Evolutionary conservation across 371 early-diverging fungal species (phyloP).

Genomic region (Mucor irregularis): DNA sequence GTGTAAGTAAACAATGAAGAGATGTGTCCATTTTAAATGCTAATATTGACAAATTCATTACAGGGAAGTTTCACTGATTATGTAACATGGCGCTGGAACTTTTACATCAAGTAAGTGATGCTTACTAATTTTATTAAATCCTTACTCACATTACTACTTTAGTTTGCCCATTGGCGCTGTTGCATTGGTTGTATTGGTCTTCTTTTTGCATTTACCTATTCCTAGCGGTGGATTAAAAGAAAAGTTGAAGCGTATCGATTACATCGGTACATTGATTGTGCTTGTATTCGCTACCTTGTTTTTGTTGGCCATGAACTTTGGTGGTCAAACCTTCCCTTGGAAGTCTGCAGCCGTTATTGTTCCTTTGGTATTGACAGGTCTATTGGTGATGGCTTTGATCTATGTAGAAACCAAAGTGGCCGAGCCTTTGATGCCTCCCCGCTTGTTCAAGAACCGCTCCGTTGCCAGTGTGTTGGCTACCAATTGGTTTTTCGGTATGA

Average conservation of each 20-base stretch:
- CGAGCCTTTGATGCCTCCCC: constrained; percentile 60
- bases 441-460: constrained; percentile 49
- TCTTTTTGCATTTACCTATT: constrained; percentile 32
- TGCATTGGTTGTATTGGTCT: constrained; percentile 32
- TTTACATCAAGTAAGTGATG: constrained; percentile 42
- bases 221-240: constrained; percentile 31
- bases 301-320: constrained; percentile 48
- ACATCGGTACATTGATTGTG: constrained; percentile 50
- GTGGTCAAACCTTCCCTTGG: constrained; percentile 59
- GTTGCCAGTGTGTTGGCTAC: constrained; percentile 40
- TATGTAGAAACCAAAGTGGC: constrained; percentile 47
- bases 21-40: neutral
- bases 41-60: neutral
- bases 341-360: constrained; percentile 58
- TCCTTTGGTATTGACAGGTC: constrained; percentile 50
- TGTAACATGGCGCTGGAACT: constrained; percentile 50
- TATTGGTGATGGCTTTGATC: constrained; percentile 38
- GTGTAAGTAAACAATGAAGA: constrained; percentile 22
- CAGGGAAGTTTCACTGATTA: constrained; percentile 43
- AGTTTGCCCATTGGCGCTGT: constrained; percentile 48
- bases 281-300: constrained; percentile 42
- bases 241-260: constrained; percentile 45
- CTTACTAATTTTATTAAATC: neutral
- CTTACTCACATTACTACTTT: neutral
- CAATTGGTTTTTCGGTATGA: constrained; percentile 55